phyloP scores from a whole-genome alignment of 805 yeast species.

The Saccharomycopsis javanensis region DNA sequence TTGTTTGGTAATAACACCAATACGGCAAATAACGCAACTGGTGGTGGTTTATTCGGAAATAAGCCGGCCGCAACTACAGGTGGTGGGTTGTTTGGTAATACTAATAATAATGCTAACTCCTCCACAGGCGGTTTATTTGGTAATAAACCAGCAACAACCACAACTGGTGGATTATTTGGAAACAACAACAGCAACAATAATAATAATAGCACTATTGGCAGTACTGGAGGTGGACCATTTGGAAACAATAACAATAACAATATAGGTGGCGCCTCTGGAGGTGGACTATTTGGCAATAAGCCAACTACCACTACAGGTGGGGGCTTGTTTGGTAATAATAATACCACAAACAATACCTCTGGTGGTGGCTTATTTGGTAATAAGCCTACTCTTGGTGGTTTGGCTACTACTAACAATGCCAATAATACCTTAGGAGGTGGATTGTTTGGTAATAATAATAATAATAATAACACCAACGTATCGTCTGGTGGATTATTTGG shows the following conservation, averaged over 20 bases:
- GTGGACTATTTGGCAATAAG: constrained; percentile 25
- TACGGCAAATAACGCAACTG: constrained; percentile 22
- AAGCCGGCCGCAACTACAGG: constrained; percentile 27
- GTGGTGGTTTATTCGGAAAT: constrained; percentile 23
- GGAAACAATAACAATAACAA: constrained; percentile 23
- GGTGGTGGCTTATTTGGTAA: constrained; percentile 27
- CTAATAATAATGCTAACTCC: constrained; percentile 14
- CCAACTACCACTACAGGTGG: constrained; percentile 23
- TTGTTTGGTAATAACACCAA: constrained; percentile 24
- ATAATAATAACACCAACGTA: constrained; percentile 5
- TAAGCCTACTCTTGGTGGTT: constrained; percentile 18
- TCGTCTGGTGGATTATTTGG: constrained; percentile 26
- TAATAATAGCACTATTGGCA: constrained; percentile 17
- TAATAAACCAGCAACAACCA: constrained; percentile 17
- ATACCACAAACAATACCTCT: constrained; percentile 20
- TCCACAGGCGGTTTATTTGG: constrained; percentile 27
- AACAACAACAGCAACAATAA: constrained; percentile 20
- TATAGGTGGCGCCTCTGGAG: constrained; percentile 22
- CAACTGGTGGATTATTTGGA: constrained; percentile 27
- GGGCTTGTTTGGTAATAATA: constrained; percentile 24
- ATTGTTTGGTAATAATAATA: constrained; percentile 29
- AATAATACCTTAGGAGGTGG: constrained; percentile 21
- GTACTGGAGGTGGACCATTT: constrained; percentile 24
- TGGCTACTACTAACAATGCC: constrained; percentile 28
- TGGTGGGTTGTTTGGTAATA: constrained; percentile 26